Evolutionary conservation across 345 rosid genomes (phyloP).

Genomic region (Firmiana major): DNA sequence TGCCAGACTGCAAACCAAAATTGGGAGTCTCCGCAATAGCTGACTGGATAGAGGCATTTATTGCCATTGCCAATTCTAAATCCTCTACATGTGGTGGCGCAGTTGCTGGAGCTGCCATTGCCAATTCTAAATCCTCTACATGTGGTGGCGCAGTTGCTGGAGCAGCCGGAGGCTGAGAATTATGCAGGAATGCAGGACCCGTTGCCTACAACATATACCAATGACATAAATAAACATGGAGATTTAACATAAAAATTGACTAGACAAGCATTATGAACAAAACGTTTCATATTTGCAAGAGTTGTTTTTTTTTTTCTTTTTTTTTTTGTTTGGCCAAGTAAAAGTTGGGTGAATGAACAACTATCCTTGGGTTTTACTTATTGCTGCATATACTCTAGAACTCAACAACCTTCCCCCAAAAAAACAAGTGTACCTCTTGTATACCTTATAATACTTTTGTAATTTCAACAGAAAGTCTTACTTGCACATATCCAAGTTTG

Average conservation of each 20-base stretch:
- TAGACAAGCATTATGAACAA: background rate
- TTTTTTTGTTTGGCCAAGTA: background rate
- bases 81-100: slow-evolving; percentile 67
- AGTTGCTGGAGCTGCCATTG: slow-evolving; percentile 78
- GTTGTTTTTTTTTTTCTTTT: background rate
- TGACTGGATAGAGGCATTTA: slow-evolving; percentile 74
- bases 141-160: slow-evolving; percentile 66
- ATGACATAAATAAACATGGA: background rate
- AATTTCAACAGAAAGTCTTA: background rate
- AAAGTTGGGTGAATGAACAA: background rate
- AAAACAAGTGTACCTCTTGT: background rate
- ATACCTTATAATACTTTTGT: background rate
- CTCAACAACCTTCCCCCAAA: background rate
- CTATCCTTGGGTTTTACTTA: background rate
- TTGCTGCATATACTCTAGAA: background rate
- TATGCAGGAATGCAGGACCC: slow-evolving; percentile 62
- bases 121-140: slow-evolving; percentile 58
- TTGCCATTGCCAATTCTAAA: slow-evolving; percentile 65
- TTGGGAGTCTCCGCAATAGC: slow-evolving; percentile 35
- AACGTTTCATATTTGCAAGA: background rate
- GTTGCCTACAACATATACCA: slow-evolving; percentile 44
- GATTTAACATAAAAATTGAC: background rate
- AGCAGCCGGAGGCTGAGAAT: slow-evolving; percentile 29
- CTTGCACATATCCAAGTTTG: background rate
- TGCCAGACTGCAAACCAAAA: slow-evolving; percentile 26